phyloP scores from a whole-genome alignment of 257 asterid species.

The Parsonsia alboflavescens region DNA sequence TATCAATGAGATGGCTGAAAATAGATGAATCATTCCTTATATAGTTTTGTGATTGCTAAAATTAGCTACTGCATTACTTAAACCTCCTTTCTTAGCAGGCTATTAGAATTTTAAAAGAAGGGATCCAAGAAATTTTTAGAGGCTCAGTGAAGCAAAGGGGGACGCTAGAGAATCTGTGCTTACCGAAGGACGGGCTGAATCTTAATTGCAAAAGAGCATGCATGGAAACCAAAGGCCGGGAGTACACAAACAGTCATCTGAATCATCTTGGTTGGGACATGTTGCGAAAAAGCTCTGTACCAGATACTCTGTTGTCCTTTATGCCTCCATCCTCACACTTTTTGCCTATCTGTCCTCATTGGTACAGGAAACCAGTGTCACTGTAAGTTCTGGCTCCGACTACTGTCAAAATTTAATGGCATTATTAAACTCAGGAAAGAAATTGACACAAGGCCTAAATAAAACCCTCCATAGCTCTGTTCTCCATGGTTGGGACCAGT shows the following conservation, averaged over 20 bases:
- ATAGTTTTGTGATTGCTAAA: too few species aligned
- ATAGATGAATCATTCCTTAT: too few species aligned
- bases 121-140: too few species aligned
- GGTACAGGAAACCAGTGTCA: background rate
- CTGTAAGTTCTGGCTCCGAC: background rate
- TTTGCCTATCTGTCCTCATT: constrained; percentile 1
- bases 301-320: background rate
- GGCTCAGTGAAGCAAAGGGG: too few species aligned
- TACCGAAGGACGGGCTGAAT: background rate
- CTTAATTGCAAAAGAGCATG: constrained; percentile 1
- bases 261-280: constrained; percentile 6
- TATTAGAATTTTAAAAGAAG: too few species aligned
- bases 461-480: too few species aligned
- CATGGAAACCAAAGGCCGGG: constrained; percentile 6
- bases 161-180: too few species aligned
- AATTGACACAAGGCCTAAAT: too few species aligned
- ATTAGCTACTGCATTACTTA: background rate
- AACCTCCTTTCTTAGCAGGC: too few species aligned
- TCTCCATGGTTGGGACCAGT: too few species aligned
- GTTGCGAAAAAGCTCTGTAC: background rate
- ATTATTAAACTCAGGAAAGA: background rate
- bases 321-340: background rate
- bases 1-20: too few species aligned
- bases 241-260: background rate
- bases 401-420: background rate